Conservation (phyloP, 2,329 filamentous ascomycete genomes). For the Fonsecaea monophora region DNA sequence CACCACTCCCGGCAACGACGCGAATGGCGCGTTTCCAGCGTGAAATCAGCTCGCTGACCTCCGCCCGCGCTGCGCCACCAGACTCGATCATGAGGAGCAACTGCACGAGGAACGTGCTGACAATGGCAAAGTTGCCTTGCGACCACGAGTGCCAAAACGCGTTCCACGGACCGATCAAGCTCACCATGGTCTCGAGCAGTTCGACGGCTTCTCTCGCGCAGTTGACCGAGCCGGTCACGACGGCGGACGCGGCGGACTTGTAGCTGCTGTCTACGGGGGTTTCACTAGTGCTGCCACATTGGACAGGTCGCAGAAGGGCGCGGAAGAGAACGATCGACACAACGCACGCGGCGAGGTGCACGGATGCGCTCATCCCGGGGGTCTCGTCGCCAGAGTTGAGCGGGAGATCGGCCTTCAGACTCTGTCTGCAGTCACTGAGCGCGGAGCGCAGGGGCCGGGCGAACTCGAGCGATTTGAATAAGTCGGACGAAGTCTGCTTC, state of each 20-base stretch:
- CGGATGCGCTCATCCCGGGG: constrained; percentile 17
- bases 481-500: constrained; percentile 13
- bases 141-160: constrained; percentile 32
- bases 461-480: constrained; percentile 26
- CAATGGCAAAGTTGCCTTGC: constrained; percentile 29
- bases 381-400: constrained; percentile 10
- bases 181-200: constrained; percentile 26
- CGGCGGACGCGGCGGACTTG: constrained; percentile 18
- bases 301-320: constrained; percentile 21
- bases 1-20: constrained; percentile 20
- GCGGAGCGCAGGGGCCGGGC: constrained; percentile 23
- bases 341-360: constrained; percentile 20
- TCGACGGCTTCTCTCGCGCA: constrained; percentile 22
- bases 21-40: constrained; percentile 29
- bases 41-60: constrained; percentile 20
- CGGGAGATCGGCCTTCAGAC: constrained; percentile 11
- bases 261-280: not conserved
- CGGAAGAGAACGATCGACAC: constrained; percentile 25
- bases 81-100: constrained; percentile 10
- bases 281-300: not conserved
- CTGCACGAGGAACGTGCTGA: constrained; percentile 27
- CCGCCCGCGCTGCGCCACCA: constrained; percentile 4
- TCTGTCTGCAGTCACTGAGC: constrained; percentile 26
- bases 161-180: constrained; percentile 23
- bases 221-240: constrained; percentile 25